These are phyloP conservation scores for Tanacetum coccineum DNA, from an alignment of 129 eudicot genomes.

Conservation along the genomic window DNA sequence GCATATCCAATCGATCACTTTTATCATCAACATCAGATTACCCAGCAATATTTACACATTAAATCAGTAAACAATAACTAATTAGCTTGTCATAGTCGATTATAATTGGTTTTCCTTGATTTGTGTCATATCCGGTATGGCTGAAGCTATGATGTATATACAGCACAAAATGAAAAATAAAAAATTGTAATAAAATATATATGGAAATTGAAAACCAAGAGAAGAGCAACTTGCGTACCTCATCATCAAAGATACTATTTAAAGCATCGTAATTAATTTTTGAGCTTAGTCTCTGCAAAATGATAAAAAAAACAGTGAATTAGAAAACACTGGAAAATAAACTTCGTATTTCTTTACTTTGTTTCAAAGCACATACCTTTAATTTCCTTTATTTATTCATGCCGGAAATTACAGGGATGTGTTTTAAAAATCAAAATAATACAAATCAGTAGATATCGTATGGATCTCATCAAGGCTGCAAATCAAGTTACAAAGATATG, in stretches of 20 bases:
- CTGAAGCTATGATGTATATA: background rate
- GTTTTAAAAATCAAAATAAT: background rate
- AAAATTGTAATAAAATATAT: background rate
- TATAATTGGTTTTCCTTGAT: too few species aligned
- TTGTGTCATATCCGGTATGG: too few species aligned
- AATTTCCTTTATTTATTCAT: background rate
- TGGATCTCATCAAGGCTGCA: background rate
- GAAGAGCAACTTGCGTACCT: slow-evolving; percentile 43
- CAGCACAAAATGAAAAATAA: background rate
- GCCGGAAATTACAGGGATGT: background rate
- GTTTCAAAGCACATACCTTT: background rate
- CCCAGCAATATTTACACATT: too few species aligned
- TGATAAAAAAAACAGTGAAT: background rate
- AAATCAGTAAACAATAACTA: too few species aligned
- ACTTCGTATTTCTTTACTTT: background rate
- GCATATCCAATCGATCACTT: too few species aligned
- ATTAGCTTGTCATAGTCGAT: too few species aligned
- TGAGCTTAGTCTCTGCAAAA: slow-evolving; percentile 59
- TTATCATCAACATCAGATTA: too few species aligned
- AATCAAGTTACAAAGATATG: background rate
- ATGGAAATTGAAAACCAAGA: background rate
- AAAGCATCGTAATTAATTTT: slow-evolving; percentile 52
- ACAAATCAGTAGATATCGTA: background rate
- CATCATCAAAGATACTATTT: slow-evolving; percentile 47
- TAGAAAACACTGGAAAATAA: background rate